These are phyloP conservation scores for Cercospora berteroae DNA, from an alignment of 2,329 filamentous ascomycete genomes.

Conservation along the genomic window DNA sequence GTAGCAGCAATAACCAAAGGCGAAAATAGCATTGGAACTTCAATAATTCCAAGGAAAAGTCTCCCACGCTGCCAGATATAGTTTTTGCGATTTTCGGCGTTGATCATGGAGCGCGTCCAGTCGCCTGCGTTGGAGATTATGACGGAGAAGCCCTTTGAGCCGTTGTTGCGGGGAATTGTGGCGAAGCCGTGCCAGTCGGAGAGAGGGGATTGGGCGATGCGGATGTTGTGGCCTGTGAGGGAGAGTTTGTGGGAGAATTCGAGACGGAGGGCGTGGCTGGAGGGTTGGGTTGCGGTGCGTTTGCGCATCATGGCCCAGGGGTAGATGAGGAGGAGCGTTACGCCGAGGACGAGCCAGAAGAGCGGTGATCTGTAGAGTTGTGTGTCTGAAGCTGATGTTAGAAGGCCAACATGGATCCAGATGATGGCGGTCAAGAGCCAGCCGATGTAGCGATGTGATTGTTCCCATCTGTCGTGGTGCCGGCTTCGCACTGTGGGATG, in stretches of 20 bases:
- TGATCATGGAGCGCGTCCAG: constrained; percentile 66
- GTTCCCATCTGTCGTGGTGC: constrained; percentile 68
- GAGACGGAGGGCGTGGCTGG: constrained; percentile 68
- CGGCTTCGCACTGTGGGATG: constrained; percentile 62
- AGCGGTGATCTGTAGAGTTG: constrained; percentile 49
- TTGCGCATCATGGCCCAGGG: constrained; percentile 72
- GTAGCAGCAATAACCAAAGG: constrained; percentile 67
- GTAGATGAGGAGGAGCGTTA: constrained; percentile 51
- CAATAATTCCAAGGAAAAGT: constrained; percentile 65
- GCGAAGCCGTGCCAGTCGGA: constrained; percentile 75
- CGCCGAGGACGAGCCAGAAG: constrained; percentile 60
- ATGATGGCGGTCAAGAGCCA: constrained; percentile 66
- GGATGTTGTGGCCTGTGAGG: constrained; percentile 43
- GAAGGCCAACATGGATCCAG: constrained; percentile 59
- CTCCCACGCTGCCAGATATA: constrained; percentile 67
- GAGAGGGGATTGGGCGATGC: constrained; percentile 28
- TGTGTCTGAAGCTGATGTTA: constrained; percentile 37
- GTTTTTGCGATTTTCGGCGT: constrained; percentile 53
- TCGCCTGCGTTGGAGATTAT: constrained; percentile 72
- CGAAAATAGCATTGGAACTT: constrained; percentile 64
- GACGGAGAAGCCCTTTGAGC: constrained; percentile 60
- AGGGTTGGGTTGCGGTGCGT: constrained; percentile 65
- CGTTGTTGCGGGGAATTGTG: constrained; percentile 61
- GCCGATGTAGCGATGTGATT: constrained; percentile 68
- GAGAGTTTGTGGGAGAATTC: constrained; percentile 64